Conservation (phyloP, 192 early-diverging fungal genomes). For the Lobosporangium transversale region DNA sequence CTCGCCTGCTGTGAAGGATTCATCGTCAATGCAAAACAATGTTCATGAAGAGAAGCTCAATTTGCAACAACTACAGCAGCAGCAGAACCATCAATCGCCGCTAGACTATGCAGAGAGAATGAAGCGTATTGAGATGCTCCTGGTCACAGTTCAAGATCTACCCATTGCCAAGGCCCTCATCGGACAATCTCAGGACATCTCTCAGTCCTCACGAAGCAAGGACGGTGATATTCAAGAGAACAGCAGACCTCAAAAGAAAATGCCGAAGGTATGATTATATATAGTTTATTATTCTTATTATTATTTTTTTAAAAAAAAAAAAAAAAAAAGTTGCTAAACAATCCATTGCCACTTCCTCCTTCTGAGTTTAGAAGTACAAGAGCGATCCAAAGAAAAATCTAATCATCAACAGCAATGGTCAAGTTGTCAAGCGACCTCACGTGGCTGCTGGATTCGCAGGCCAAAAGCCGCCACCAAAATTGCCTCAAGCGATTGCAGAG, state of each 20-base stretch:
- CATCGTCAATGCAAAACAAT: slow-evolving; percentile 1
- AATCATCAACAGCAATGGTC: slow-evolving; percentile 2
- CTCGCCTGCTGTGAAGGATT: slow-evolving; percentile 1
- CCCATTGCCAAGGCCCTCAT: slow-evolving; percentile 21
- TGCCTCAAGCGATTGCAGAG: slow-evolving; percentile 46
- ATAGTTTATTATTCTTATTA: neutral
- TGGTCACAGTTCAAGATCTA: slow-evolving; percentile 21
- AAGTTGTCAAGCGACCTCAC: slow-evolving; percentile 33
- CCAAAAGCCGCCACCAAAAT: slow-evolving; percentile 51
- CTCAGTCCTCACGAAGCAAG: neutral
- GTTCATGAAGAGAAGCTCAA: neutral
- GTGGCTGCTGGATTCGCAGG: slow-evolving; percentile 49
- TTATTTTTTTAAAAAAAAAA: neutral
- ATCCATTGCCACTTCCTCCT: no score
- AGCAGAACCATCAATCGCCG: neutral
- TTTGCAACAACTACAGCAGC: slow-evolving; percentile 2
- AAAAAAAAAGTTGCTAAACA: no score
- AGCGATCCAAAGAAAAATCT: slow-evolving; percentile 7
- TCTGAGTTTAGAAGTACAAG: no score
- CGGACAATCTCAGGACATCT: neutral
- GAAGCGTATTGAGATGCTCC: slow-evolving; percentile 40
- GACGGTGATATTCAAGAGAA: neutral
- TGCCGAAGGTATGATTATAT: slow-evolving; percentile 15
- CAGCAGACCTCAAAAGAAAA: slow-evolving; percentile 7
- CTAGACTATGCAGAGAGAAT: slow-evolving; percentile 31